phyloP scores from a whole-genome alignment of 2,329 filamentous ascomycete genomes.

The Coleophoma eucalyptorum region DNA sequence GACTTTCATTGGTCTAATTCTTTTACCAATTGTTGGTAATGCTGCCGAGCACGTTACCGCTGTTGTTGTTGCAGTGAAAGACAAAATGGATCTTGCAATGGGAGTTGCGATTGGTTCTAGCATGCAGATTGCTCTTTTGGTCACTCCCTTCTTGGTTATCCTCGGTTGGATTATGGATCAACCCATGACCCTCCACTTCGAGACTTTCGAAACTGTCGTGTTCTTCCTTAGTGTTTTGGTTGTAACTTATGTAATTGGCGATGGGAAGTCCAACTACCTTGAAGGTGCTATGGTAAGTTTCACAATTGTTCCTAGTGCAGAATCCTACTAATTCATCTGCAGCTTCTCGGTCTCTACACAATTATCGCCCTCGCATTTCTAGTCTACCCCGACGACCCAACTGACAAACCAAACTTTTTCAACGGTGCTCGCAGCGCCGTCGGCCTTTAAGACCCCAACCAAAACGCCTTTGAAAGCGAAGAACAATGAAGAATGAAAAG shows the following conservation, averaged over 20 bases:
- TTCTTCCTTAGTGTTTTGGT: slow-evolving; percentile 75
- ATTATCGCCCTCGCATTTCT: slow-evolving; percentile 59
- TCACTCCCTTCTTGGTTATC: slow-evolving; percentile 65
- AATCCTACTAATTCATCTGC: slow-evolving; percentile 27
- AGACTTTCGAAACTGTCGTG: slow-evolving; percentile 74
- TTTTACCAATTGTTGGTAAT: slow-evolving; percentile 78
- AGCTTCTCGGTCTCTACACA: slow-evolving; percentile 49
- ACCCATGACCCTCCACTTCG: slow-evolving; percentile 73
- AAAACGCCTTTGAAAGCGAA: too few relatives aligned
- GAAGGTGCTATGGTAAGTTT: slow-evolving; percentile 68
- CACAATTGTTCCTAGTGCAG: neutral
- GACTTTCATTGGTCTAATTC: slow-evolving; percentile 75
- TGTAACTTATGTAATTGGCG: slow-evolving; percentile 73
- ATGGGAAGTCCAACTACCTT: slow-evolving; percentile 80
- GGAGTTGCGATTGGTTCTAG: slow-evolving; percentile 79
- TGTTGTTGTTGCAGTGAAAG: slow-evolving; percentile 71
- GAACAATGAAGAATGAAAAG: too few relatives aligned
- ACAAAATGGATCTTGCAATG: slow-evolving; percentile 75
- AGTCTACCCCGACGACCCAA: slow-evolving; percentile 51
- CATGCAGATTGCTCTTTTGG: slow-evolving; percentile 78
- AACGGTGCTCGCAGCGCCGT: neutral
- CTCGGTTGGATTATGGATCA: slow-evolving; percentile 62
- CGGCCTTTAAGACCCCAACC: too few relatives aligned
- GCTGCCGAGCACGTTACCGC: slow-evolving; percentile 80
- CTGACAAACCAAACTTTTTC: neutral